Conservation (phyloP, 1,139 yeast genomes). For the Suhomyces choctaworum region DNA sequence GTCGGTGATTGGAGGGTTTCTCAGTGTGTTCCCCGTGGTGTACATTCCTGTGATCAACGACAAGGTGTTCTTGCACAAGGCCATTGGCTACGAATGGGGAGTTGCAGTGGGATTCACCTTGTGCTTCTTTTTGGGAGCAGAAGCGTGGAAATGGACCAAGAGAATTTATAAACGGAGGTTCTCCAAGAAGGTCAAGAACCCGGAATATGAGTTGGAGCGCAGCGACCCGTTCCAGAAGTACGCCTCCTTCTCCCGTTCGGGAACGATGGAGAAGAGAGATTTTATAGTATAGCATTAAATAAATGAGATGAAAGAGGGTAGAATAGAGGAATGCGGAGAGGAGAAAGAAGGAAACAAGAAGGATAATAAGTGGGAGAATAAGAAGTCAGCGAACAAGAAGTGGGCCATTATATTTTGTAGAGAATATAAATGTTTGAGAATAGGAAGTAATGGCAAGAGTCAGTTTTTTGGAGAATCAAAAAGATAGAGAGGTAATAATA, state of each 20-base stretch:
- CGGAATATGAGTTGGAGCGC: slow-evolving; percentile 31
- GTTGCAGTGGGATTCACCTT: slow-evolving; percentile 25
- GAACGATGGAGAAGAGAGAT: slow-evolving; percentile 21
- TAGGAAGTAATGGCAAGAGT: too few relatives aligned
- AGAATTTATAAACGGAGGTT: slow-evolving; percentile 22
- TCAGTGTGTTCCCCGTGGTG: slow-evolving; percentile 29
- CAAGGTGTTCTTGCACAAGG: slow-evolving; percentile 29
- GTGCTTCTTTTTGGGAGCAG: slow-evolving; percentile 25
- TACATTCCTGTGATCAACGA: slow-evolving; percentile 31
- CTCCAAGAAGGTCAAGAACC: slow-evolving; percentile 20
- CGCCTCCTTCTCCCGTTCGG: slow-evolving; percentile 27
- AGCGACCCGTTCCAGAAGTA: slow-evolving; percentile 28
- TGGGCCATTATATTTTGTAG: too few relatives aligned
- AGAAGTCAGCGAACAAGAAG: too few relatives aligned
- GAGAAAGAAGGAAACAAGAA: too few relatives aligned
- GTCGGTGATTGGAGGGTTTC: slow-evolving; percentile 27
- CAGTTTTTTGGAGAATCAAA: too few relatives aligned
- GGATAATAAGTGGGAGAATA: too few relatives aligned
- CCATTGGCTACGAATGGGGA: slow-evolving; percentile 32
- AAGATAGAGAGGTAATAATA: too few relatives aligned
- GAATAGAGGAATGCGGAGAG: too few relatives aligned
- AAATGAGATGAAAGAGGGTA: too few relatives aligned
- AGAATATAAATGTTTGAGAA: too few relatives aligned
- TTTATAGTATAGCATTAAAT: slow-evolving; percentile 4
- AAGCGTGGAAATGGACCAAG: slow-evolving; percentile 29